phyloP scores from a whole-genome alignment of 345 rosid species.

The Populus davidiana region DNA sequence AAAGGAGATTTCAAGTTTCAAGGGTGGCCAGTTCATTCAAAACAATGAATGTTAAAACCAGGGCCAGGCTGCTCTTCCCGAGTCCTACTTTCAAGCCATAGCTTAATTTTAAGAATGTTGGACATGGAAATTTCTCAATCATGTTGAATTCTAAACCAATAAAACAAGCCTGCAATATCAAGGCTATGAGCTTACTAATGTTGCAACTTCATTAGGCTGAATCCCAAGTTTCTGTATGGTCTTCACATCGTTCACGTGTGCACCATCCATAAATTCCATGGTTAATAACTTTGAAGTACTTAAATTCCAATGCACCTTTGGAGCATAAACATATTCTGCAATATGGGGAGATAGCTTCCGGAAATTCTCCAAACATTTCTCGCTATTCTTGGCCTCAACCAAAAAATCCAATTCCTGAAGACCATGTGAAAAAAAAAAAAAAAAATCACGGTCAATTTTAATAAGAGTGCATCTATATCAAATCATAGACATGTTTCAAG shows the following conservation, averaged over 20 bases:
- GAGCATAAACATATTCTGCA: slow-evolving; percentile 79
- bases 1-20: background rate
- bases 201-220: slow-evolving; percentile 70
- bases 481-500: background rate
- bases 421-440: background rate
- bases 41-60: background rate
- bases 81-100: background rate
- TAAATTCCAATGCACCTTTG: slow-evolving; percentile 72
- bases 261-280: slow-evolving; percentile 97
- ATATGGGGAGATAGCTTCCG: slow-evolving; percentile 81
- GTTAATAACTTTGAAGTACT: slow-evolving; percentile 81
- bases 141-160: slow-evolving; percentile 1
- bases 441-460: background rate
- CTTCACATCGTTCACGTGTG: slow-evolving; percentile 72
- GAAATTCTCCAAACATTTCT: slow-evolving; percentile 84
- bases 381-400: slow-evolving; percentile 85
- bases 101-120: background rate
- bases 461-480: background rate
- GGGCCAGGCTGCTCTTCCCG: background rate
- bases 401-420: slow-evolving; percentile 86
- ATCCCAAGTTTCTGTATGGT: slow-evolving; percentile 67
- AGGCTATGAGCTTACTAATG: slow-evolving; percentile 54
- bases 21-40: background rate
- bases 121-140: background rate
- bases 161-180: slow-evolving; percentile 6